phyloP scores from a whole-genome alignment of 441 rosid species.

The Brassica balearica region DNA sequence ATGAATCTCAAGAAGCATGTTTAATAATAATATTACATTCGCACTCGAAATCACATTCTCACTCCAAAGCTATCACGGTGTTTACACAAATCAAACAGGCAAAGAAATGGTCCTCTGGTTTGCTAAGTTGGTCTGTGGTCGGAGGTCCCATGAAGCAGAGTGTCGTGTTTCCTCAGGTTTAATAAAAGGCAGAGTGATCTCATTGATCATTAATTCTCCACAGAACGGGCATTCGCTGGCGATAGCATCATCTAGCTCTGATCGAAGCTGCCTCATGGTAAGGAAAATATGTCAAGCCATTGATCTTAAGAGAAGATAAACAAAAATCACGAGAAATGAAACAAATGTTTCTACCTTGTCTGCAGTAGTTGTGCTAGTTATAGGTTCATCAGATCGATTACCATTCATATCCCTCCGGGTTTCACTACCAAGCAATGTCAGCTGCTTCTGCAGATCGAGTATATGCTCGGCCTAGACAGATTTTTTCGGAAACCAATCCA shows the following conservation, averaged over 20 bases:
- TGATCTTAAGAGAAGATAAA: background rate
- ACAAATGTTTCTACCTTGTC: slow-evolving; percentile 67
- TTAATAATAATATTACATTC: slow-evolving; percentile 28
- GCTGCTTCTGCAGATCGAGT: slow-evolving; percentile 92
- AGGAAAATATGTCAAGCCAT: slow-evolving; percentile 28
- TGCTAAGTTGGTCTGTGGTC: slow-evolving; percentile 61
- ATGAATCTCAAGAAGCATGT: slow-evolving; percentile 37
- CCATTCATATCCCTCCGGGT: slow-evolving; percentile 70
- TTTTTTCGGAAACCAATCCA: slow-evolving; percentile 31
- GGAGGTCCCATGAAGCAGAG: slow-evolving; percentile 88
- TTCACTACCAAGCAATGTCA: slow-evolving; percentile 83
- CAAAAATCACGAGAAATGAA: background rate
- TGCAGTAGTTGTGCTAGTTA: slow-evolving; percentile 65
- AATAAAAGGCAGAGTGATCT: slow-evolving; percentile 79
- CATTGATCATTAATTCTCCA: slow-evolving; percentile 89
- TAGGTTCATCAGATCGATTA: slow-evolving; percentile 60
- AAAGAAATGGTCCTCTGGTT: slow-evolving; percentile 73
- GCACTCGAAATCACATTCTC: slow-evolving; percentile 35
- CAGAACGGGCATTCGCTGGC: slow-evolving; percentile 98
- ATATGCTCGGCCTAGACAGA: slow-evolving; percentile 77
- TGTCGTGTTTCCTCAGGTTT: slow-evolving; percentile 72
- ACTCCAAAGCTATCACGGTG: slow-evolving; percentile 14
- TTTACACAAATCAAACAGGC: slow-evolving; percentile 50
- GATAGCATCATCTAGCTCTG: slow-evolving; percentile 93
- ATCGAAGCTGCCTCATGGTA: slow-evolving; percentile 70